A percentile compares a stretch with the other conserved stretches of the same genome.
These are phyloP conservation scores for Podaxis rugospora DNA, from an alignment of 768 basidiomycete species.

Conservation along the genomic window DNA sequence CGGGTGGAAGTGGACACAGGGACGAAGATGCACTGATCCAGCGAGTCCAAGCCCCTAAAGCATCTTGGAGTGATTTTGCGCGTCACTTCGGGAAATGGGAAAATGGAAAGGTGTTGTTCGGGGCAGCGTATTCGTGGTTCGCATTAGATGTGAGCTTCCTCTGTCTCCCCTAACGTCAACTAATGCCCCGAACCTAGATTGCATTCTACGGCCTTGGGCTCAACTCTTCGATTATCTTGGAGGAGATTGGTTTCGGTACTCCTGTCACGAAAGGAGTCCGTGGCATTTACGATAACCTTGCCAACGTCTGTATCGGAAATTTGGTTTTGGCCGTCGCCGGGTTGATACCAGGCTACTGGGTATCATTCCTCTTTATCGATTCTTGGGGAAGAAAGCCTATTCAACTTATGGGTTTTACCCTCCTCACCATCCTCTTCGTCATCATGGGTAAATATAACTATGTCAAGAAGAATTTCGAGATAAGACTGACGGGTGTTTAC, in stretches of 20 bases:
- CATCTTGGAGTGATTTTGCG: conserved; percentile 62
- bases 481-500: not conserved
- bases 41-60: conserved; percentile 65
- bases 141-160: conserved; percentile 58
- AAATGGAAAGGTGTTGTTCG: conserved; percentile 78
- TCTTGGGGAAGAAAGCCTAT: conserved; percentile 79
- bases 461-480: not conserved
- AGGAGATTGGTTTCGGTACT: conserved; percentile 69
- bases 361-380: conserved; percentile 63
- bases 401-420: conserved; percentile 71
- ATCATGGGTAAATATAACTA: conserved; percentile 52
- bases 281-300: conserved; percentile 51
- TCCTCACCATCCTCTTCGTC: conserved; percentile 63
- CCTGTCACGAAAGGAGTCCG: conserved; percentile 27
- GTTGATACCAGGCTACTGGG: conserved; percentile 80
- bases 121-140: conserved; percentile 83
- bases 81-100: conserved; percentile 67
- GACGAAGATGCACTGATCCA: conserved; percentile 57
- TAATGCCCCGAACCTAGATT: not conserved
- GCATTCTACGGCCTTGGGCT: conserved; percentile 68
- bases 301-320: conserved; percentile 71
- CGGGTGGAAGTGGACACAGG: conserved; percentile 37
- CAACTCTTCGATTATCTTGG: conserved; percentile 74
- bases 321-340: conserved; percentile 73
- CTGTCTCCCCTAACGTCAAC: not conserved